Evolutionary conservation across 768 basidiomycete genomes (phyloP).

Genomic region (Cantharellus cinnabarinus): DNA sequence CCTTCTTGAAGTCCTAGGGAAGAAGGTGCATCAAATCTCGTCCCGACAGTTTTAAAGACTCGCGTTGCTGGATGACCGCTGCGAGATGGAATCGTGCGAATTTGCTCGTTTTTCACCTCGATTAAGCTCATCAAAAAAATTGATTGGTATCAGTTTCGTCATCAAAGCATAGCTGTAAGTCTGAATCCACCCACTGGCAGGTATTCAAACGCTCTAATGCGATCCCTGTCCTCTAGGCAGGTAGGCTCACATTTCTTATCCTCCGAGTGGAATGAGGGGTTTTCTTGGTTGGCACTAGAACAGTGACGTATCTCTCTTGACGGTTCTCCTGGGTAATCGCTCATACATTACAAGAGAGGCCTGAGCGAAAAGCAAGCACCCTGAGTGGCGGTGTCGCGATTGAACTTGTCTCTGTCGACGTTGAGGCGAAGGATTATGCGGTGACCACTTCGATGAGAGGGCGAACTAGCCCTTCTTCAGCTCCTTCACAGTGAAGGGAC

Average conservation of each 20-base stretch:
- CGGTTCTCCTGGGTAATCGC: constrained; percentile 34
- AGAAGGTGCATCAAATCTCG: background rate
- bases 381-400: no score
- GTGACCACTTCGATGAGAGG: constrained; percentile 20
- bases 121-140: constrained; percentile 19
- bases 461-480: constrained; percentile 14
- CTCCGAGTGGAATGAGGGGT: constrained; percentile 13
- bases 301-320: constrained; percentile 30
- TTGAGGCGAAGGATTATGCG: constrained; percentile 9
- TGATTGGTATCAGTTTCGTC: background rate
- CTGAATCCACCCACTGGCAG: constrained; percentile 13
- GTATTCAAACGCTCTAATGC: background rate
- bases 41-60: constrained; percentile 4
- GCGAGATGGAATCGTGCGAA: constrained; percentile 40
- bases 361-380: no score
- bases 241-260: constrained; percentile 31
- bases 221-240: no score
- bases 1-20: constrained; percentile 33
- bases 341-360: constrained; percentile 24
- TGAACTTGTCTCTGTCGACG: no score
- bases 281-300: background rate
- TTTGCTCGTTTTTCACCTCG: constrained; percentile 35
- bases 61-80: constrained; percentile 44
- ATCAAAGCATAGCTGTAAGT: constrained; percentile 31
- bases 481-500: constrained; percentile 7